Conservation (phyloP, 495 filamentous ascomycete species). For the Acidomyces sp. region DNA sequence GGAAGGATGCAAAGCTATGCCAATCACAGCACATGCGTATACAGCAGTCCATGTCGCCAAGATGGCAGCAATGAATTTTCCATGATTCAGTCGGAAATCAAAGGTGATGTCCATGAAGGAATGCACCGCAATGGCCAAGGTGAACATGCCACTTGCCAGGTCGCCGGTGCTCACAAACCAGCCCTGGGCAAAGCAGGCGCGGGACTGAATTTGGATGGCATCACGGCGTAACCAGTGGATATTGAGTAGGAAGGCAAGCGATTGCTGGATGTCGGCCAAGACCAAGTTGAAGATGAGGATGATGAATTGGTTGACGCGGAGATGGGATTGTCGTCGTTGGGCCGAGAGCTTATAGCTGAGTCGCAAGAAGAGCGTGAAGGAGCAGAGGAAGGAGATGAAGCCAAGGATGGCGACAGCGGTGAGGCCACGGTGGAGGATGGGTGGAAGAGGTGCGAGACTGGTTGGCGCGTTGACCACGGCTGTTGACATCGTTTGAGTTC, state of each 20-base stretch:
- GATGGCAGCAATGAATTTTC: conserved; percentile 19
- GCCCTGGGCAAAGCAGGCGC: conserved; percentile 16
- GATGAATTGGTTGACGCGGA: conserved; percentile 17
- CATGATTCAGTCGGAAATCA: conserved; percentile 20
- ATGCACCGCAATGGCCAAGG: conserved; percentile 52
- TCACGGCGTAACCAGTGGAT: conserved; percentile 7
- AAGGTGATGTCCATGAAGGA: conserved; percentile 38
- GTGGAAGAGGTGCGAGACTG: conserved; percentile 12
- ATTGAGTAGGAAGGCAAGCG: conserved; percentile 15
- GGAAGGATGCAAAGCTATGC: conserved; percentile 19
- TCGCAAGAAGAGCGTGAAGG: conserved; percentile 6
- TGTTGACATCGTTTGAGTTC: too few species aligned
- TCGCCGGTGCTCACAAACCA: conserved; percentile 20
- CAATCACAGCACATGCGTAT: conserved; percentile 22
- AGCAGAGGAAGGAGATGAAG: conserved; percentile 15
- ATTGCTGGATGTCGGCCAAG: conserved; percentile 21
- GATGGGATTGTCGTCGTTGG: conserved; percentile 4
- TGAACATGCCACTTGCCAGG: conserved; percentile 16
- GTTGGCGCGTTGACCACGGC: neutral
- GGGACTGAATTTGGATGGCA: conserved; percentile 2
- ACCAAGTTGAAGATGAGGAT: conserved; percentile 17
- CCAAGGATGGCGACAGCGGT: conserved; percentile 13
- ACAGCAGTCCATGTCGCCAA: conserved; percentile 20
- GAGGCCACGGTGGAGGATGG: conserved; percentile 12
- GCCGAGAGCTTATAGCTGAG: conserved; percentile 11